Evolutionary conservation across 2,329 filamentous ascomycete genomes (phyloP).

Genomic region (Colletotrichum lini): DNA sequence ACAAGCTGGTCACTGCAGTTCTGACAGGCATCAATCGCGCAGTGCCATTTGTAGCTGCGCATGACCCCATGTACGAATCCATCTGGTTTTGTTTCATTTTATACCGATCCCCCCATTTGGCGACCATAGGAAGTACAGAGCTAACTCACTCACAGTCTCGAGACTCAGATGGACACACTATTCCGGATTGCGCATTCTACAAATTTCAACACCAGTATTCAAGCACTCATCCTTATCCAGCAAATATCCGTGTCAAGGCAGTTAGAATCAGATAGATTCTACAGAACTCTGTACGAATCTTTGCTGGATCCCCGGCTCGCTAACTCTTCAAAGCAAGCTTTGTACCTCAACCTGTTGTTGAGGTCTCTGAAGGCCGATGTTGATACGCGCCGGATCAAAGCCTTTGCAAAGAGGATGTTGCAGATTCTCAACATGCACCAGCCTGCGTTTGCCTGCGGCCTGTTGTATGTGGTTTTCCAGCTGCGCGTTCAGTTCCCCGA

Average conservation of each 20-base stretch:
- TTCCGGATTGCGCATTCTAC: constrained; percentile 97
- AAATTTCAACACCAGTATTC: constrained; percentile 98
- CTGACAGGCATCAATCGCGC: constrained; percentile 96
- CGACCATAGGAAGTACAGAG: not conserved
- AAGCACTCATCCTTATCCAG: constrained; percentile 94
- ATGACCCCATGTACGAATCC: constrained; percentile 76
- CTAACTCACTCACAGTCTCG: constrained; percentile 68
- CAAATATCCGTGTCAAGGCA: constrained; percentile 88
- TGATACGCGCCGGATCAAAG: constrained; percentile 93
- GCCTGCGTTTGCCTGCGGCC: constrained; percentile 90
- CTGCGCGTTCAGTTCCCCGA: constrained; percentile 85
- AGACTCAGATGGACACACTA: constrained; percentile 91
- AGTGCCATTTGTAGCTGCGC: constrained; percentile 89
- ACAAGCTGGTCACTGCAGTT: constrained; percentile 93
- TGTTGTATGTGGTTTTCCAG: constrained; percentile 91
- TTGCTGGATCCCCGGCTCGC: constrained; percentile 90
- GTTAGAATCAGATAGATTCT: constrained; percentile 90
- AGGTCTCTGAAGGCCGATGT: constrained; percentile 90
- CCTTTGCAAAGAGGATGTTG: constrained; percentile 93
- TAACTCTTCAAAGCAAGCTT: constrained; percentile 92
- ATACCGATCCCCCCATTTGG: no score
- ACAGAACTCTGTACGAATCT: constrained; percentile 95
- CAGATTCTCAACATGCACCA: constrained; percentile 92
- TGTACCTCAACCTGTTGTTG: constrained; percentile 94
- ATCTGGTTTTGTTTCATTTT: constrained; percentile 43